Evolutionary conservation across 192 early-diverging fungal genomes (phyloP).

Genomic region (Physocladia obscura): DNA sequence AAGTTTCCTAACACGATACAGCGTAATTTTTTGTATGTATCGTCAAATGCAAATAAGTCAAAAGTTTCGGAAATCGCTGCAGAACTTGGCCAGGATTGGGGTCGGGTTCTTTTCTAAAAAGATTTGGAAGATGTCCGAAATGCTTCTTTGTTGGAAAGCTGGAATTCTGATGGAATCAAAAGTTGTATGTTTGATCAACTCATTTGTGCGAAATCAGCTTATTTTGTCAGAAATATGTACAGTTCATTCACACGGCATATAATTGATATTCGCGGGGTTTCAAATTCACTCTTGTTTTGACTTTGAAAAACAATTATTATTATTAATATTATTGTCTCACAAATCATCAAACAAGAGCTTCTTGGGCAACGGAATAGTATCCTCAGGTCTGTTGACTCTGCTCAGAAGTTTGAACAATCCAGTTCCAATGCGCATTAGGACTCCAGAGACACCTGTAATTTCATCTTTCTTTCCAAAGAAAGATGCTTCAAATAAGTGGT

Average conservation of each 20-base stretch:
- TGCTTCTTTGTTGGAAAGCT: background rate
- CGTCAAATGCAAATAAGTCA: slow-evolving; percentile 11
- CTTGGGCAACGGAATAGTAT: slow-evolving; percentile 10
- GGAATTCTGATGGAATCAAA: slow-evolving; percentile 5
- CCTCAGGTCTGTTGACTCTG: slow-evolving; percentile 5
- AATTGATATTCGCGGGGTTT: slow-evolving; percentile 25
- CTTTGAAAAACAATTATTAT: background rate
- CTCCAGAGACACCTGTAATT: slow-evolving; percentile 93
- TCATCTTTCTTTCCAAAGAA: slow-evolving; percentile 92
- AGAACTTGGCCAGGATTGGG: background rate
- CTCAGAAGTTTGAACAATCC: slow-evolving; percentile 89
- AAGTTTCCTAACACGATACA: background rate
- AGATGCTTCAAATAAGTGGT: slow-evolving; percentile 97
- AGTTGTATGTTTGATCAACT: slow-evolving; percentile 21
- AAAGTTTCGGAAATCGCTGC: background rate
- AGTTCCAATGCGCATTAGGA: slow-evolving; percentile 94
- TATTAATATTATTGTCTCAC: background rate
- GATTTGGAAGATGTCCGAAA: background rate
- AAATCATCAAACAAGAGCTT: slow-evolving; percentile 28
- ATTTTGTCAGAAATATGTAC: slow-evolving; percentile 35
- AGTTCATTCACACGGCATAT: slow-evolving; percentile 28
- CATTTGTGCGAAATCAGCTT: background rate
- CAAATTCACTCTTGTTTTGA: background rate
- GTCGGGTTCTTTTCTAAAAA: slow-evolving; percentile 11
- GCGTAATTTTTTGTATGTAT: background rate